Percentiles rank a stretch among this genome's conserved stretches.
Evolutionary conservation across 2,329 filamentous ascomycete species (phyloP).

Genomic region (Talaromyces sp.): DNA sequence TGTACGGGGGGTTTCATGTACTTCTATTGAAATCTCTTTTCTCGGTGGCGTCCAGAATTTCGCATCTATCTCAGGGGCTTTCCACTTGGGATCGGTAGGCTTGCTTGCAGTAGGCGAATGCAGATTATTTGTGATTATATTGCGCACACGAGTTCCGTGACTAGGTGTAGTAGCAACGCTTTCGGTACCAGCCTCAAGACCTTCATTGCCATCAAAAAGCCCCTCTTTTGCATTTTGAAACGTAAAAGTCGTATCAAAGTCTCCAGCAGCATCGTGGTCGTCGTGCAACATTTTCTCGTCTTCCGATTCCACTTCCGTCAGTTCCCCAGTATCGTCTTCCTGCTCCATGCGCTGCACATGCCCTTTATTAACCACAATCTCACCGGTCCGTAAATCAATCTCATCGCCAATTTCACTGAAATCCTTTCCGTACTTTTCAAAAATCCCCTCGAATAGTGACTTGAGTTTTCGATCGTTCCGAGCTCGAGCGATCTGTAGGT

Average conservation of each 20-base stretch:
- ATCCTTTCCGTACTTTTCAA: constrained; percentile 79
- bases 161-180: no score
- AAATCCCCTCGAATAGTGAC: constrained; percentile 80
- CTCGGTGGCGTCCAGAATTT: constrained; percentile 24
- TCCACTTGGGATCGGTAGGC: constrained; percentile 26
- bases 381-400: constrained; percentile 75
- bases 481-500: constrained; percentile 58
- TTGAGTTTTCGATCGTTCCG: constrained; percentile 69
- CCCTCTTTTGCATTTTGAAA: not conserved
- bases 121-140: no score
- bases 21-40: constrained; percentile 7
- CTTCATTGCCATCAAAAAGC: not conserved
- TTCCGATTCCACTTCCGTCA: constrained; percentile 14
- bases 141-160: no score
- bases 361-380: constrained; percentile 85
- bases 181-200: not conserved
- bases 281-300: not conserved
- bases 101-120: constrained; percentile 9
- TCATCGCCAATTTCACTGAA: constrained; percentile 82
- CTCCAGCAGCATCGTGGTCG: constrained; percentile 5
- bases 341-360: constrained; percentile 64
- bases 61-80: constrained; percentile 26
- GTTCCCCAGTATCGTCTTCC: constrained; percentile 48
- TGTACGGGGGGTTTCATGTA: not conserved
- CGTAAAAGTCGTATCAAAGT: not conserved